A percentile compares a stretch with the other conserved stretches of the same genome.
These are phyloP conservation scores for Calycina herbarum DNA, from an alignment of 2,329 filamentous ascomycete species.

Conservation along the genomic window DNA sequence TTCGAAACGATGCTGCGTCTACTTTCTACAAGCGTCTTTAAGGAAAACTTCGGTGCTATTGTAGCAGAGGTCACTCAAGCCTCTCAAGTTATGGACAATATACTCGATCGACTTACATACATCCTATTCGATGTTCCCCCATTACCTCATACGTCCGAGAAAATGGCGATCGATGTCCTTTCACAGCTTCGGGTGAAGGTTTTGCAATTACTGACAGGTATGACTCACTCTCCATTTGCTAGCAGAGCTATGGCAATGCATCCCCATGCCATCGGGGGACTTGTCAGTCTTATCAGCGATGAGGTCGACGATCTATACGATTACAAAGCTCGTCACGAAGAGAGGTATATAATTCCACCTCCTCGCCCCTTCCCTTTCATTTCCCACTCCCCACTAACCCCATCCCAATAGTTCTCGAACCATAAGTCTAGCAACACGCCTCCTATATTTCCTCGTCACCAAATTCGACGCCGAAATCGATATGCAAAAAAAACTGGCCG, in stretches of 20 bases:
- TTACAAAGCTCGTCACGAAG: slow-evolving; percentile 39
- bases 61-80: slow-evolving; percentile 45
- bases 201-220: slow-evolving; percentile 56
- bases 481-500: slow-evolving; percentile 69
- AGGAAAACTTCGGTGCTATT: slow-evolving; percentile 67
- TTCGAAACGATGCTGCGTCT: slow-evolving; percentile 65
- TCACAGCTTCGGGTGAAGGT: slow-evolving; percentile 37
- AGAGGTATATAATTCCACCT: slow-evolving; percentile 39
- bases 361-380: slow-evolving; percentile 11
- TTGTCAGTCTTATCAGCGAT: slow-evolving; percentile 75
- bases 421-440: slow-evolving; percentile 59
- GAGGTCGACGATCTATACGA: slow-evolving; percentile 64
- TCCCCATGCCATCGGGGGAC: slow-evolving; percentile 67
- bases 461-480: slow-evolving; percentile 63
- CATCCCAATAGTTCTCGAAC: slow-evolving; percentile 41
- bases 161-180: slow-evolving; percentile 29
- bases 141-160: slow-evolving; percentile 29
- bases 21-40: slow-evolving; percentile 64
- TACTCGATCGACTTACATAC: slow-evolving; percentile 42
- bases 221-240: slow-evolving; percentile 63
- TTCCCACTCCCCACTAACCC: slow-evolving; percentile 8
- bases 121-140: slow-evolving; percentile 46
- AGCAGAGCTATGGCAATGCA: slow-evolving; percentile 66
- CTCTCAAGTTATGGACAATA: slow-evolving; percentile 40
- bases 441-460: slow-evolving; percentile 60